Evolutionary conservation across 1,284 basidiomycete species (phyloP).

Genomic region (Veloporphyrellus conicus): DNA sequence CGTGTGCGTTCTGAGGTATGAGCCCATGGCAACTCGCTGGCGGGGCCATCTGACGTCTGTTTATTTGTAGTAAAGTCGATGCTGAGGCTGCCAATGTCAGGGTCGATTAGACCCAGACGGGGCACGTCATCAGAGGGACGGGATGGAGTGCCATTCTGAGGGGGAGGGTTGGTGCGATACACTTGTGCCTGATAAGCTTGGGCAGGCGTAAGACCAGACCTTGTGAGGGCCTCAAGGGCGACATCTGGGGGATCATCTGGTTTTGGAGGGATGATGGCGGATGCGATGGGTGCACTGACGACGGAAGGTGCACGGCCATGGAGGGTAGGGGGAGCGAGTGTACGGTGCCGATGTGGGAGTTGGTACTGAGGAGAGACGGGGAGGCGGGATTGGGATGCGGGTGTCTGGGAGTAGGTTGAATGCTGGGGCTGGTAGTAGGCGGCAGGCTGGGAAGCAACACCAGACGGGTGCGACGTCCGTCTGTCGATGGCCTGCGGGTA

Average conservation of each 20-base stretch:
- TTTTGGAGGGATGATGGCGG: slow-evolving; percentile 45
- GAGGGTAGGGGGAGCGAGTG: slow-evolving; percentile 40
- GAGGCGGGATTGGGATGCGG: slow-evolving; percentile 14
- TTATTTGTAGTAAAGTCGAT: slow-evolving; percentile 50
- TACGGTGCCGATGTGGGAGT: slow-evolving; percentile 28
- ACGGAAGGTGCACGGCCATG: slow-evolving; percentile 49
- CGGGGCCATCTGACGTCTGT: slow-evolving; percentile 40
- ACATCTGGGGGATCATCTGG: slow-evolving; percentile 57
- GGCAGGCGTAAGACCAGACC: slow-evolving; percentile 62
- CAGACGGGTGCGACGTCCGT: slow-evolving; percentile 32
- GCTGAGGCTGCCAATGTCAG: slow-evolving; percentile 47
- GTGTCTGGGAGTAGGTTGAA: slow-evolving; percentile 29
- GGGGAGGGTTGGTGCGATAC: slow-evolving; percentile 44
- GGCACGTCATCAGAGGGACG: slow-evolving; percentile 25
- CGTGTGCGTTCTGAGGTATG: slow-evolving; percentile 37
- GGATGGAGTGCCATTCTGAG: slow-evolving; percentile 31
- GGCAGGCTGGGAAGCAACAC: slow-evolving; percentile 23
- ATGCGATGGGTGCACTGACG: slow-evolving; percentile 41
- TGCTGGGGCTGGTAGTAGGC: slow-evolving; percentile 29
- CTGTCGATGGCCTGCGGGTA: slow-evolving; percentile 28
- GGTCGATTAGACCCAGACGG: slow-evolving; percentile 52
- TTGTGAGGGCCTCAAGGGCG: slow-evolving; percentile 43
- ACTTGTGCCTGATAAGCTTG: slow-evolving; percentile 77
- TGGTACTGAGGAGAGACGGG: slow-evolving; percentile 7
- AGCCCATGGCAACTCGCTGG: slow-evolving; percentile 64